phyloP scores from a whole-genome alignment of 805 yeast genomes.

The Kodamaea nitidulidarum region DNA sequence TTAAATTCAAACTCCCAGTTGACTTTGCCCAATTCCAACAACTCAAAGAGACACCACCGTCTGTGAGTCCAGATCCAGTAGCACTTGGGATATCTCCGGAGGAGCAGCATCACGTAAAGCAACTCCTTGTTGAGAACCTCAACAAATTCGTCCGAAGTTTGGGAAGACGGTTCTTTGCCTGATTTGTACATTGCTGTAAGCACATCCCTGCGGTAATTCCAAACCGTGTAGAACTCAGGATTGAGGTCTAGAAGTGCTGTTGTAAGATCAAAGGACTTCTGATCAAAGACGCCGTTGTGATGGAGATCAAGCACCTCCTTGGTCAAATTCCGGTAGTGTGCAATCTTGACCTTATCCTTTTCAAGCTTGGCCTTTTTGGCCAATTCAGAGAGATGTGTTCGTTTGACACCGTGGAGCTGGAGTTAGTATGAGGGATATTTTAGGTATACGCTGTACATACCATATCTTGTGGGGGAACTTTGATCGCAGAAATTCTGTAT shows the following conservation, averaged over 20 bases:
- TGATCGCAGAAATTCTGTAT: not conserved
- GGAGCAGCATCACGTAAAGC: slow-evolving; percentile 50
- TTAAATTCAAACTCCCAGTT: slow-evolving; percentile 70
- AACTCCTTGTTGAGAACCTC: slow-evolving; percentile 54
- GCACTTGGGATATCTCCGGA: slow-evolving; percentile 75
- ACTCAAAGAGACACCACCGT: slow-evolving; percentile 60
- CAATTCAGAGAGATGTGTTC: slow-evolving; percentile 54
- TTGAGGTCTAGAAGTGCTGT: slow-evolving; percentile 57
- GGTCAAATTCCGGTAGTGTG: slow-evolving; percentile 47
- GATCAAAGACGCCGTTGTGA: slow-evolving; percentile 12
- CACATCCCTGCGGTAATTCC: slow-evolving; percentile 86
- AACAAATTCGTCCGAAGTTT: slow-evolving; percentile 16
- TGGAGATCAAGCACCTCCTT: slow-evolving; percentile 37
- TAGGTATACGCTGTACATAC: not conserved
- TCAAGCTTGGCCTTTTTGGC: slow-evolving; percentile 47
- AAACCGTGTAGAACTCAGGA: slow-evolving; percentile 84
- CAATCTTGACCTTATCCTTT: slow-evolving; percentile 60
- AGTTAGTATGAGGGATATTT: not conserved
- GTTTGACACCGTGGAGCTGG: slow-evolving; percentile 63
- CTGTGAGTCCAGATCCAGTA: slow-evolving; percentile 98
- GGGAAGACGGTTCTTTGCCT: too few species aligned
- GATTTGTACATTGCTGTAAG: slow-evolving; percentile 32
- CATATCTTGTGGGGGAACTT: not conserved
- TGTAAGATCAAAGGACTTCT: slow-evolving; percentile 48
- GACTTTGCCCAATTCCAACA: slow-evolving; percentile 45